Evolutionary conservation across 768 basidiomycete genomes (phyloP), one percentile per base, ranked within the genome.

Genomic region (Phaffia tasmanica): DNA sequence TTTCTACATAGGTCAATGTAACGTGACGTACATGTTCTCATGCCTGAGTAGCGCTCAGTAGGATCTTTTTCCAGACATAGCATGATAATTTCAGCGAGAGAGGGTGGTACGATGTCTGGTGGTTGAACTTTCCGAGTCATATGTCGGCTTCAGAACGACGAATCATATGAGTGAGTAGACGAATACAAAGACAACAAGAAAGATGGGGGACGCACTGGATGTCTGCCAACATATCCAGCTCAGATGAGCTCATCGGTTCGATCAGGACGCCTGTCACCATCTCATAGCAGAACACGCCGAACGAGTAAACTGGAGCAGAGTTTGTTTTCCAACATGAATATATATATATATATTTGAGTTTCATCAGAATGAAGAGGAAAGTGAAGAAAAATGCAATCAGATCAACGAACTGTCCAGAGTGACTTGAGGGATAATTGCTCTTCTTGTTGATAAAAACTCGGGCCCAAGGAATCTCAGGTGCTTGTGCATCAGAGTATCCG

Each of bases 201-300:
- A n/a, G 25, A 29, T 64, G 68, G 48, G 72, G 21, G 57, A 75
- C 73, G 7, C 62, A 66, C 30, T 76, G 74, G 47, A 75, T 46
- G 51, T 72, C 72, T 0, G 63, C 57, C 8, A 74, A 63, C 3
- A 75, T 55, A 50, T 74, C 73, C 2, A 54, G 42, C 23, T 69
- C 55, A 11, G 70, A 19, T 30, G 70, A 8, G 46, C 64, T 27
- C 55, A 54, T 16, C 62, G 63, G 7, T 30, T 73, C 72, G 6
- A 71, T 70, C 1, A 67, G 62, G 23, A 50, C 55, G 1, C 71
- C 70, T 2, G 72, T 72, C 3, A 74, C 18, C 30, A 74, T 57
- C 58, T 75, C 73, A 64, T 73, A 74, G 5, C 71, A 71, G 2
- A 70, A 30, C 7, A 73, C 72, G 8, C 72, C 75, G 51, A 74